Evolutionary conservation across 208 protist species (phyloP).

Genomic region (Acanthamoeba healyi): DNA sequence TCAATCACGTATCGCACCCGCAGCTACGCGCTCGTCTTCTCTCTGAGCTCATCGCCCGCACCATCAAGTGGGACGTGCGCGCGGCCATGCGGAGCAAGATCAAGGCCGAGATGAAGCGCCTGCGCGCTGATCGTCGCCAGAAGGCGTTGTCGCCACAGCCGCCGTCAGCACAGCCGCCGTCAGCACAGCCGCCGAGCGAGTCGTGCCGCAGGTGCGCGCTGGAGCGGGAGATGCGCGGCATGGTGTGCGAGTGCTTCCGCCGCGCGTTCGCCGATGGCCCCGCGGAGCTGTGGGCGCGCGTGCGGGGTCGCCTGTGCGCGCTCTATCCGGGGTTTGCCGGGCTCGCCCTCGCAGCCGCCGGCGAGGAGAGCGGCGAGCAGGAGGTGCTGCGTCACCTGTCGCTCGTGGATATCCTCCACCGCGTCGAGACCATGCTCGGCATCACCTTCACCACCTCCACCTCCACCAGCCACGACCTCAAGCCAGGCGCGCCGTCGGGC

Average conservation of each 20-base stretch:
- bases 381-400: not conserved
- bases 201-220: not conserved
- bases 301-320: not conserved
- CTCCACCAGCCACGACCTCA: not conserved
- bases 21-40: conserved; percentile 42
- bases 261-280: not conserved
- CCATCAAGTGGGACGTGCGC: conserved; percentile 38
- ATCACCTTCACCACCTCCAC: not conserved
- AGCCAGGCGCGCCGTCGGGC: not conserved
- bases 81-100: conserved; percentile 15
- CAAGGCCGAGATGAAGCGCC: conserved; percentile 3
- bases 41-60: conserved; percentile 19
- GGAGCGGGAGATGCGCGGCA: not conserved
- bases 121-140: not conserved
- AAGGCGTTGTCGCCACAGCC: not conserved
- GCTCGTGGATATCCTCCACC: not conserved
- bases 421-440: conserved; percentile 14
- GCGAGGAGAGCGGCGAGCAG: not conserved
- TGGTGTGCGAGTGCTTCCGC: conserved; percentile 28
- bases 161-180: not conserved
- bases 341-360: not conserved
- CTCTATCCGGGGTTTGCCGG: not conserved
- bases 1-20: not conserved
- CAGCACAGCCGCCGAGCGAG: not conserved
- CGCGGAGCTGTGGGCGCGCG: not conserved